Conservation (phyloP, 1,284 basidiomycete genomes). For the Trametes versicolor region DNA sequence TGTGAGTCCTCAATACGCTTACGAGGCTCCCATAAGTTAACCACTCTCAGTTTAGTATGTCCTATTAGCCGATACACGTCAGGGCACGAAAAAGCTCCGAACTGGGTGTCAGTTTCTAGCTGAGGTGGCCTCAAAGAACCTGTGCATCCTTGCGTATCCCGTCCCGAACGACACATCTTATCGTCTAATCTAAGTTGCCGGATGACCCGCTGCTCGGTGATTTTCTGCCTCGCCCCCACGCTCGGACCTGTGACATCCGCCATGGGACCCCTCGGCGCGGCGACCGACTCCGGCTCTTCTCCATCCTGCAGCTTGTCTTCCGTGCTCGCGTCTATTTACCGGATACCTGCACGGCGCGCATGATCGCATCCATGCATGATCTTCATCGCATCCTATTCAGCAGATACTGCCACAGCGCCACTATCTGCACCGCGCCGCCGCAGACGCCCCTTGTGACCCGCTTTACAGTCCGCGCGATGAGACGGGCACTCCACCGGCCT, state of each 20-base stretch:
- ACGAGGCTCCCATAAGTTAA: no score
- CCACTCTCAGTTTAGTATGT: no score
- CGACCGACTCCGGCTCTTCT: background rate
- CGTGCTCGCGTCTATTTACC: background rate
- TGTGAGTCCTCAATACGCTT: no score
- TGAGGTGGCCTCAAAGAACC: background rate
- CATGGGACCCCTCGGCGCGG: conserved; percentile 1
- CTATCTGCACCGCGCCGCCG: conserved; percentile 22
- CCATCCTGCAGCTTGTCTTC: conserved; percentile 1
- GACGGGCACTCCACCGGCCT: conserved; percentile 4
- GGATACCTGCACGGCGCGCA: conserved; percentile 1
- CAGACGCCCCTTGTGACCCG: conserved; percentile 23
- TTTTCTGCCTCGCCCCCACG: conserved; percentile 1
- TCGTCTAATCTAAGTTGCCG: conserved; percentile 5
- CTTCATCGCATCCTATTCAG: conserved; percentile 8
- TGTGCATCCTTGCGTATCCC: background rate
- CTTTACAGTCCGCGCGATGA: conserved; percentile 6
- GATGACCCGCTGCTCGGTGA: conserved; percentile 2
- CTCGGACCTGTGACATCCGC: conserved; percentile 2
- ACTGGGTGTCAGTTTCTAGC: background rate
- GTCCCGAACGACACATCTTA: background rate
- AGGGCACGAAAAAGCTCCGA: no score
- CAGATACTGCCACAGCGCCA: conserved; percentile 27
- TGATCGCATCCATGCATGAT: background rate
- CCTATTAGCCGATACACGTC: background rate